Evolutionary conservation across 768 basidiomycete species (phyloP), one percentile per base, ranked within the genome.

Genomic region (Tylopilus cervinicoccineus): DNA sequence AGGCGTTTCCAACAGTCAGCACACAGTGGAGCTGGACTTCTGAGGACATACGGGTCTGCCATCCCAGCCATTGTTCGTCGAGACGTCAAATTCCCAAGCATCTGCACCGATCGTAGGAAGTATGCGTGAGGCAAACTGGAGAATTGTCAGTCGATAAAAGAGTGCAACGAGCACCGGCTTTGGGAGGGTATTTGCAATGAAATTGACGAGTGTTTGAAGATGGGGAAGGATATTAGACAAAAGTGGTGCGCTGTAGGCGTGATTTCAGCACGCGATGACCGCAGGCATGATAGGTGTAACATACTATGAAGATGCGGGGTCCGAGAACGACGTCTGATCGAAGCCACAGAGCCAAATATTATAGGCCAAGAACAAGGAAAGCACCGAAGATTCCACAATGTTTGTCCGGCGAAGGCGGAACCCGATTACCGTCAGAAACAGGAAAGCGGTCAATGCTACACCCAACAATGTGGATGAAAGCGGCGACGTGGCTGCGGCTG

Each of bases 381-480:
- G 80, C 40, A 88, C 82, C 3, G 88, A 84, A 4, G 92, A 92
- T 66, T 97, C 94, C 47, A 96, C 86, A 41, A 95, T 87, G 59
- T 95, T 95, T 34, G 93, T 95, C 43, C 90, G 78, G 46, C 91
- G 81, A 53, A 93, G 67, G 8, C 81, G 82, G 66, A 97, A 94
- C 6, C 94, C 94, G 54, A 97, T 95, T 56, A 88, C 75, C 1
- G 93, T 93, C 34, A 96, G 75, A 70, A 96, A 97, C 26, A 95
- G 67, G 61, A 95, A 86, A 10, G 91, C 83, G 1, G 93, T 92
- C 49, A 95, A 71, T 3, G 91, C 89, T 3, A 85, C 86, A 3
- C 94, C 94, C 16, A 97, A 74, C 10, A 97, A 72, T 2, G 93
- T 94, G 2, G 93, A 89, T 10, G 92, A 88, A 27, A 95, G 73